A percentile compares a stretch with the other conserved stretches of the same genome.
Evolutionary conservation across 1,284 basidiomycete genomes (phyloP).

Genomic region (Ustilago esculenta): DNA sequence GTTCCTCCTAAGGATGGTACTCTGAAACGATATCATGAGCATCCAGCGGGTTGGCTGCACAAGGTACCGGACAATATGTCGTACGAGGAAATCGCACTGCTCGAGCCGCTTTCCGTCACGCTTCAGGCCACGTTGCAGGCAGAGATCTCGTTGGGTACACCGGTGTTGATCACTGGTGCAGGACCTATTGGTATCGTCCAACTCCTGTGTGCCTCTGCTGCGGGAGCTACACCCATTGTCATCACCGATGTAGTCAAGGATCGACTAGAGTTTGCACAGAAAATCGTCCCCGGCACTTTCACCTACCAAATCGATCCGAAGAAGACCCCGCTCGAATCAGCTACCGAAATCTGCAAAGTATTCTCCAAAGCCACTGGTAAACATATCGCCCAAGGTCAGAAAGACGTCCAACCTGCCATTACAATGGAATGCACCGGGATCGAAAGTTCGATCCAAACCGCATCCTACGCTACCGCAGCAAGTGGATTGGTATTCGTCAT

Average conservation of each 20-base stretch:
- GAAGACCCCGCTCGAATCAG: slow-evolving; percentile 34
- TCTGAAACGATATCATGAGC: slow-evolving; percentile 69
- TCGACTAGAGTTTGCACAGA: slow-evolving; percentile 71
- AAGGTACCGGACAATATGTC: slow-evolving; percentile 68
- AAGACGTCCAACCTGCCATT: slow-evolving; percentile 49
- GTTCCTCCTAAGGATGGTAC: slow-evolving; percentile 63
- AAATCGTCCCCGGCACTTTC: slow-evolving; percentile 69
- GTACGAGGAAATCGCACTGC: slow-evolving; percentile 71
- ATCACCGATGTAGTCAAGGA: slow-evolving; percentile 71
- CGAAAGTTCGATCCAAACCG: slow-evolving; percentile 86
- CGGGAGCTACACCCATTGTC: slow-evolving; percentile 71
- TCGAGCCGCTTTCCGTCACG: slow-evolving; percentile 71
- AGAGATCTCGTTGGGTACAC: slow-evolving; percentile 68
- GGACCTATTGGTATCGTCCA: slow-evolving; percentile 72
- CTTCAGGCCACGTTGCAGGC: slow-evolving; percentile 71
- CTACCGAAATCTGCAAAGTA: slow-evolving; percentile 51
- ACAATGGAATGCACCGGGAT: slow-evolving; percentile 84
- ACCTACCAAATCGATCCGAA: slow-evolving; percentile 62
- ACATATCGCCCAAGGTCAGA: slow-evolving; percentile 24
- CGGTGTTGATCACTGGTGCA: slow-evolving; percentile 46
- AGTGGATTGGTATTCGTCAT: slow-evolving; percentile 71
- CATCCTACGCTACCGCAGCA: slow-evolving; percentile 68
- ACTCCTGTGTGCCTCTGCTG: slow-evolving; percentile 70
- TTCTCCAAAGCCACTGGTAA: slow-evolving; percentile 53
- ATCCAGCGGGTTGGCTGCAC: slow-evolving; percentile 72